These are phyloP conservation scores for Mollisiaceae sp. DNA, from an alignment of 2,329 filamentous ascomycete genomes.

Conservation along the genomic window DNA sequence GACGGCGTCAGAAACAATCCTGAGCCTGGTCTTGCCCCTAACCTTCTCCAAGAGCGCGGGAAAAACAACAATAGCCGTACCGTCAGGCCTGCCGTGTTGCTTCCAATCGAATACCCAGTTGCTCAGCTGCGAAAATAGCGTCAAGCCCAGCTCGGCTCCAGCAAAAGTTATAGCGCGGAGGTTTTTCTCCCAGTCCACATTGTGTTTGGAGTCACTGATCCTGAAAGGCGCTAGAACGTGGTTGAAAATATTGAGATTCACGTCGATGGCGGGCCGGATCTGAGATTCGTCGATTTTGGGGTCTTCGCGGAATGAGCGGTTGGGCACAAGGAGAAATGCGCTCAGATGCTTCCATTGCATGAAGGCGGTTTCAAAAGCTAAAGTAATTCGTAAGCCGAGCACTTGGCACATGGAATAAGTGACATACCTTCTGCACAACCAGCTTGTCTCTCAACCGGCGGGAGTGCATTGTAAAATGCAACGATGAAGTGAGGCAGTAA, in stretches of 20 bases:
- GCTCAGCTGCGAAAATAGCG: constrained; percentile 20
- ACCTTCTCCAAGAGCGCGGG: constrained; percentile 7
- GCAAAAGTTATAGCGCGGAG: constrained; percentile 22
- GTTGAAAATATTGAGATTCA: constrained; percentile 12
- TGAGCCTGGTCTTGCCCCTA: background rate
- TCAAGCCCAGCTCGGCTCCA: constrained; percentile 13
- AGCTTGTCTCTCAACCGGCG: constrained; percentile 7
- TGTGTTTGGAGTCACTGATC: background rate
- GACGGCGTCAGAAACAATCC: constrained; percentile 4
- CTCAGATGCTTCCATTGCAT: constrained; percentile 18
- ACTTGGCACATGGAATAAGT: background rate
- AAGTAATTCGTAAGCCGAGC: background rate
- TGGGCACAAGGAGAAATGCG: constrained; percentile 16
- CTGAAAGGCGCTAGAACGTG: constrained; percentile 15
- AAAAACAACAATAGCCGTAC: constrained; percentile 2
- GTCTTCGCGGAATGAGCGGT: constrained; percentile 13
- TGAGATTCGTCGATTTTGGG: background rate
- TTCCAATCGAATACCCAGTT: constrained; percentile 19
- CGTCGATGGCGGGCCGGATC: background rate
- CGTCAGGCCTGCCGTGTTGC: background rate
- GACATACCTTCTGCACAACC: constrained; percentile 16
- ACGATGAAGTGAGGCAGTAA: constrained; percentile 12
- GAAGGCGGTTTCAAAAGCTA: constrained; percentile 18
- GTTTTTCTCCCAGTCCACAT: constrained; percentile 12
- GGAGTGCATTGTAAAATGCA: constrained; percentile 3